These are phyloP conservation scores for Mrakiaceae sp. DNA, from an alignment of 1,284 basidiomycete genomes.

Conservation along the genomic window DNA sequence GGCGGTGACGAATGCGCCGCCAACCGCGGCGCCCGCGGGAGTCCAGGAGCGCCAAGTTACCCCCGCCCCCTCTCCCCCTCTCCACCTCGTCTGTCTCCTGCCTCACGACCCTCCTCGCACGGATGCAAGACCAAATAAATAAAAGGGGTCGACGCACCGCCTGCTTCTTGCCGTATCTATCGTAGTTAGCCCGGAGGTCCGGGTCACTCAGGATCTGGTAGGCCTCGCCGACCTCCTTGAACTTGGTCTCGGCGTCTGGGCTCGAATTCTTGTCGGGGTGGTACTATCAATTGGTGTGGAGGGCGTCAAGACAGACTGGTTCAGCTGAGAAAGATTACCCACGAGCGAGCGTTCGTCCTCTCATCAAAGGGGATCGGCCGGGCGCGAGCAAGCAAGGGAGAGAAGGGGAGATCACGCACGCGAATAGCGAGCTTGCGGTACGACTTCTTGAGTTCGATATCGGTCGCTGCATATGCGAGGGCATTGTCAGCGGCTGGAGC, in stretches of 20 bases:
- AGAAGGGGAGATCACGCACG: slow-evolving; percentile 39
- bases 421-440: slow-evolving; percentile 93
- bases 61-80: slow-evolving; percentile 14
- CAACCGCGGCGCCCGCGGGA: too few species aligned
- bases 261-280: slow-evolving; percentile 89
- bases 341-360: background rate
- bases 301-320: background rate
- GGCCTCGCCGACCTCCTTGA: slow-evolving; percentile 90
- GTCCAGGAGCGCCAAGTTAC: background rate
- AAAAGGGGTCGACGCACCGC: slow-evolving; percentile 45
- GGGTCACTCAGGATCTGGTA: slow-evolving; percentile 79
- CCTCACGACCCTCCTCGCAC: slow-evolving; percentile 29
- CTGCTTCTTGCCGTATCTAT: slow-evolving; percentile 76
- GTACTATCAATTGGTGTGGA: slow-evolving; percentile 42
- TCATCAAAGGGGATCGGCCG: background rate
- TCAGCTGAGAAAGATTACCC: background rate
- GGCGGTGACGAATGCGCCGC: too few species aligned
- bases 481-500: background rate
- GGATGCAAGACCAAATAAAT: background rate
- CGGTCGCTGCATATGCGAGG: slow-evolving; percentile 26
- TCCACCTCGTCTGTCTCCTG: slow-evolving; percentile 21
- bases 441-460: slow-evolving; percentile 82
- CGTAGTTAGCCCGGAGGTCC: slow-evolving; percentile 80
- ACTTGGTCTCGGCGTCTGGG: slow-evolving; percentile 76
- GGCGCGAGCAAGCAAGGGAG: background rate